These are phyloP conservation scores for Paraconiothyrium sp. DNA, from an alignment of 2,329 filamentous ascomycete species.

Conservation along the genomic window DNA sequence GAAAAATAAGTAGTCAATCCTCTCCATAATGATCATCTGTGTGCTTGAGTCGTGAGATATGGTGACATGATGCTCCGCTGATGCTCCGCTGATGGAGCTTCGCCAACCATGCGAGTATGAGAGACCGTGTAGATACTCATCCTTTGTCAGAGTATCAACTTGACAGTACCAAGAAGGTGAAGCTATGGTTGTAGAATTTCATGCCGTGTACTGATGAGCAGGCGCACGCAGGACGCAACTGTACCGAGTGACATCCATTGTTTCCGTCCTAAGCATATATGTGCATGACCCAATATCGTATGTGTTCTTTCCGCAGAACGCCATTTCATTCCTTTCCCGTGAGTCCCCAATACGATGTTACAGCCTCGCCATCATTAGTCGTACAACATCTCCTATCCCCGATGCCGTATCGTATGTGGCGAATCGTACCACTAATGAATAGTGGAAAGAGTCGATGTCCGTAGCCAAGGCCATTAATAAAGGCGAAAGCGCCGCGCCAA, in stretches of 20 bases:
- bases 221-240: neutral
- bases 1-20: neutral
- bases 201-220: neutral
- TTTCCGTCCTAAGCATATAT: neutral
- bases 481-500: constrained; percentile 8
- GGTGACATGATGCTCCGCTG: neutral
- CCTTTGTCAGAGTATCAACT: neutral
- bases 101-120: neutral
- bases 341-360: no score
- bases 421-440: neutral
- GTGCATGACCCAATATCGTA: neutral
- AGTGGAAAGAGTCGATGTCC: neutral
- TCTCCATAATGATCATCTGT: neutral
- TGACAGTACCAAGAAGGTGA: neutral
- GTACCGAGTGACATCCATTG: neutral
- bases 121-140: neutral
- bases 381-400: neutral
- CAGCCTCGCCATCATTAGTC: no score
- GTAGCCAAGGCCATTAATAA: neutral
- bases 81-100: neutral
- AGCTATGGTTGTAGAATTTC: neutral
- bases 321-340: neutral
- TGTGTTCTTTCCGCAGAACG: neutral
- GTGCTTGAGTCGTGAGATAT: neutral
- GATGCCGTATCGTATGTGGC: neutral